Evolutionary conservation across 768 basidiomycete genomes (phyloP), one percentile per base, ranked within the genome.

Genomic region (Collybiopsis luxurians): DNA sequence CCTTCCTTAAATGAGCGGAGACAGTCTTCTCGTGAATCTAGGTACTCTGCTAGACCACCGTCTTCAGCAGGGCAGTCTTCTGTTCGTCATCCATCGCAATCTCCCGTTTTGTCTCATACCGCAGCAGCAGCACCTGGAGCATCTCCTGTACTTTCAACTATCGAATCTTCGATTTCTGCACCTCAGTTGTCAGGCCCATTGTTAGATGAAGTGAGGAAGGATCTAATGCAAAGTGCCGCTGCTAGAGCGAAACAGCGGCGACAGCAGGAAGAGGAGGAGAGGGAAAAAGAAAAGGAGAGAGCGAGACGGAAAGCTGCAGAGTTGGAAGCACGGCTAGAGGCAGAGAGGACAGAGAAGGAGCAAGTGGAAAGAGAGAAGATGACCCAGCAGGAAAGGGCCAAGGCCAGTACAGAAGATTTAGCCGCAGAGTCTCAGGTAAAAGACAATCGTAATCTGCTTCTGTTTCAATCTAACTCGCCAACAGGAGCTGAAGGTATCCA

Each of bases 211-310:
- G 81, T 75, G n/a, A 79, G 81, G 56, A 89, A 89, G 67, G 83
- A 85, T 45, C 73, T 86, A 17, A 94, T 95, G 93, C 92, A 92
- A 58, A 81, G 71, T 54, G 90, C 90, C 5, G 93, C 93, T 1
- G 92, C 90, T 59, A 81, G 92, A 39, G 93, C 93, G 5, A 87
- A 84, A 64, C 81, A 87, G 59, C 77, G 93, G 53, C 76, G 91
- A 46, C 86, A 90, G 64, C 80, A 88, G 50, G 93, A 95, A 62
- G 94, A 95, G 66, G 87, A 85, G 59, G 87, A 90, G 61, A 79
- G 92, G 15, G 86, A 91, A 66, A 86, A 82, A 46, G 87, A 88
- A 68, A 83, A 83, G 62, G 92, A 94, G 63, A 78, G 93, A 15
- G 94, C 93, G 13, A 78, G 82, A 59, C 81, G 74, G 71, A 96